phyloP scores from a whole-genome alignment of 23 red algal genomes.

The Gracilariopsis chorda region DNA sequence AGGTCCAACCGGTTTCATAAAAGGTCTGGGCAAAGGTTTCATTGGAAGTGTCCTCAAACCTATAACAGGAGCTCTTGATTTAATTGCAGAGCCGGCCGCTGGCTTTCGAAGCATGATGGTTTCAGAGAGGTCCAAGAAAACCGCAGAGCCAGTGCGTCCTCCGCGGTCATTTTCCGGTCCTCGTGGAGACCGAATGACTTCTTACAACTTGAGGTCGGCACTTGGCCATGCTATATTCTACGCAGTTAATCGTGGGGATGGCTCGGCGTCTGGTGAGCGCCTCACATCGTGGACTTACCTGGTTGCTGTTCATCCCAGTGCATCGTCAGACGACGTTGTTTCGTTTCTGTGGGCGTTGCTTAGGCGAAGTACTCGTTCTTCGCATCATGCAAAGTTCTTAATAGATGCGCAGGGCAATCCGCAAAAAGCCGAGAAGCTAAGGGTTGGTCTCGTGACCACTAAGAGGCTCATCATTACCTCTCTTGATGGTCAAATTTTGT shows the following conservation, averaged over 20 bases:
- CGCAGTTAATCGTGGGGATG: slow-evolving; percentile 47
- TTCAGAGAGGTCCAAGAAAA: slow-evolving; percentile 21
- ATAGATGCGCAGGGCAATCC: slow-evolving; percentile 58
- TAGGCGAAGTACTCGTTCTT: slow-evolving; percentile 41
- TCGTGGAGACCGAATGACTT: slow-evolving; percentile 35
- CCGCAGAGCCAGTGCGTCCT: slow-evolving; percentile 65
- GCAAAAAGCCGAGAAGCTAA: slow-evolving; percentile 62
- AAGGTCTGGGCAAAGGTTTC: slow-evolving; percentile 76
- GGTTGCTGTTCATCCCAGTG: slow-evolving; percentile 42
- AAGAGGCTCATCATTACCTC: slow-evolving; percentile 52
- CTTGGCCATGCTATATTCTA: slow-evolving; percentile 58
- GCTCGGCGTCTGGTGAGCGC: slow-evolving; percentile 13
- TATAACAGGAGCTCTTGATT: slow-evolving; percentile 81
- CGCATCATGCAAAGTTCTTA: slow-evolving; percentile 47
- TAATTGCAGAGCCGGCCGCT: slow-evolving; percentile 85
- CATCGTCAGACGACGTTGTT: slow-evolving; percentile 35
- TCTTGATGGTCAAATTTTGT: slow-evolving; percentile 61
- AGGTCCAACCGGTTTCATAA: slow-evolving; percentile 79
- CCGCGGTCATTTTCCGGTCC: slow-evolving; percentile 50
- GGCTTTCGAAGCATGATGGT: slow-evolving; percentile 79
- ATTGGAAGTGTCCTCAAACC: slow-evolving; percentile 82
- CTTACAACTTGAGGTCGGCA: slow-evolving; percentile 57
- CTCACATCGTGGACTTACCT: slow-evolving; percentile 49
- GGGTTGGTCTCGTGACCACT: slow-evolving; percentile 35
- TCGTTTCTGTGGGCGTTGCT: slow-evolving; percentile 54